Evolutionary conservation across 257 asterid species (phyloP), one percentile per base, ranked within the genome.

Genomic region (Buddleja alternifolia): DNA sequence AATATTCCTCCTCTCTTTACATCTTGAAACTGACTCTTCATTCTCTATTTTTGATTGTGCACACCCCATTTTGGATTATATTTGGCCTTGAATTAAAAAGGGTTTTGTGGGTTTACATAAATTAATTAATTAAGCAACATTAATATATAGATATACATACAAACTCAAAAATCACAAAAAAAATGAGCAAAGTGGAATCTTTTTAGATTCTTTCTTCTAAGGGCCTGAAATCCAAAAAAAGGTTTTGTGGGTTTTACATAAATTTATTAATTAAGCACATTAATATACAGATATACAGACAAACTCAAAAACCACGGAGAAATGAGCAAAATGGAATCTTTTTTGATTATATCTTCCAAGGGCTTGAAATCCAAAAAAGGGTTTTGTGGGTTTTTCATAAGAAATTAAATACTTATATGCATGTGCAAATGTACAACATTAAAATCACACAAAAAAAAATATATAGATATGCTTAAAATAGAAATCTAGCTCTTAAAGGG

Each of bases 21-120:
- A 93, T 71, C 99, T 87, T 6, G 96, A 74, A 61, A 93, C 99
- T 4, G 97, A 91, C 25, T 93, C 99, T 60, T 87, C 99, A 69
- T 88, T 93, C 60, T 93, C 97, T 14, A 93, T 83, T 70, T 85
- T 93, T 19, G 99, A 93, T 45, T 93, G 97, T 0, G 93, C 89
- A 75, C 99, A 93, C 2, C 97, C 99, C 99, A 93, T 93, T 59
- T 46, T 12, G 52, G 29, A 60, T 21, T 56, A 7, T 10, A 46
- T 50, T 19, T 36, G 51, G 72, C 75, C n/a, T 78, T 44, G 20
- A 71, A 69, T 46, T 41, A 46, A 66, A 62, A 29, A 56, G 73
- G 76, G 57, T 23, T 55, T 74, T 50, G 63, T 75, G 40, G 67
- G 37, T 59, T 40, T 57, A 64, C 65, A 70, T 65, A 60, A 32